Percentiles rank a stretch among this genome's conserved stretches.
phyloP scores from a whole-genome alignment of 805 yeast genomes.

The Blastobotrys muscicola region DNA sequence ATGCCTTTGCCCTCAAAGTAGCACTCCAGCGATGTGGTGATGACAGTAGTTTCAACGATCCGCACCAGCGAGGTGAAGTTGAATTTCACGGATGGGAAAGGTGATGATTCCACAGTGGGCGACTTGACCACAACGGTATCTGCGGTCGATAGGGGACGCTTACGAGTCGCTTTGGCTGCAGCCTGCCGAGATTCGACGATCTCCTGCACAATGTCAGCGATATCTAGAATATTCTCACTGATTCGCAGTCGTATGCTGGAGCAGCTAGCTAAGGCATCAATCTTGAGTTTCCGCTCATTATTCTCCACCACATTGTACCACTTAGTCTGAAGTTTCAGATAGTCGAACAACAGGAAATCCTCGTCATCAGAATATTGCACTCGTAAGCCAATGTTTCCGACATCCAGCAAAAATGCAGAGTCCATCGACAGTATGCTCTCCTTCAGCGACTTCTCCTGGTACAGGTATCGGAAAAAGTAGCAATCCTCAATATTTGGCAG shows the following conservation, averaged over 20 bases:
- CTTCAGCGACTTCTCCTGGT: constrained; percentile 25
- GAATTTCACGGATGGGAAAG: neutral
- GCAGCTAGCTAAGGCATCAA: constrained; percentile 15
- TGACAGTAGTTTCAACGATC: no score
- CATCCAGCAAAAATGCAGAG: constrained; percentile 9
- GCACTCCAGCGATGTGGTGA: no score
- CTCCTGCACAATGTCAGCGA: constrained; percentile 6
- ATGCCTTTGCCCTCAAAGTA: no score
- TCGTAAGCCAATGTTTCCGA: constrained; percentile 25
- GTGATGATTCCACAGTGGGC: neutral
- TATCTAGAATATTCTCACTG: constrained; percentile 15
- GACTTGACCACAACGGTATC: no score
- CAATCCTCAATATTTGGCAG: constrained; percentile 52
- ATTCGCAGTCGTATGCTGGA: constrained; percentile 15
- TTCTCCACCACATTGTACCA: constrained; percentile 8
- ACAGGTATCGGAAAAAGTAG: constrained; percentile 44
- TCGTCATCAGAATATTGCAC: constrained; percentile 24
- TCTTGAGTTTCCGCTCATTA: constrained; percentile 8
- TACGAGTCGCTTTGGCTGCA: no score
- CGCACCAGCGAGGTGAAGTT: neutral
- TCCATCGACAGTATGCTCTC: constrained; percentile 8
- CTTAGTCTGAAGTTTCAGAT: constrained; percentile 18
- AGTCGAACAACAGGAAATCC: constrained; percentile 27
- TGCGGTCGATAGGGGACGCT: no score
- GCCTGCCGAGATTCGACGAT: neutral